Conservation (phyloP, 768 basidiomycete species). For the Tylopilus sp. region DNA sequence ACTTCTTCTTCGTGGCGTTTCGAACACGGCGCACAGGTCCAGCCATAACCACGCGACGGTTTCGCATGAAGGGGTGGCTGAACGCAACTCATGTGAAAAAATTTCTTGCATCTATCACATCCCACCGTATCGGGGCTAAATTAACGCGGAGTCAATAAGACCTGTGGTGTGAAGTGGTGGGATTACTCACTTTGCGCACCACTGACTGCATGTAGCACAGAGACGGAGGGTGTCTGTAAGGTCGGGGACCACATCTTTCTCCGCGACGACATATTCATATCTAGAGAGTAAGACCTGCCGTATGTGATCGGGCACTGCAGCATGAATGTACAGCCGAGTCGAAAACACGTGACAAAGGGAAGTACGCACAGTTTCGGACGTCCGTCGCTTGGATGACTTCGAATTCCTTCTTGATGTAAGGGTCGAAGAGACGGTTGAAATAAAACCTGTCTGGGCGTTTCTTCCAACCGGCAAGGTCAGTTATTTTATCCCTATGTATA, state of each 20-base stretch:
- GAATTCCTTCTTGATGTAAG: conserved; percentile 97
- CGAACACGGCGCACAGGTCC: conserved; percentile 95
- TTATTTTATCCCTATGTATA: conserved; percentile 91
- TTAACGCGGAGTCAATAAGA: conserved; percentile 24
- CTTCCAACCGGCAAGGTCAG: conserved; percentile 91
- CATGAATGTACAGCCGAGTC: conserved; percentile 9
- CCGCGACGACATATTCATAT: conserved; percentile 94
- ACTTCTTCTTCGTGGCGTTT: conserved; percentile 84
- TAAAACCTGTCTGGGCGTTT: conserved; percentile 94
- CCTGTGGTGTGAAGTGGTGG: conserved; percentile 11
- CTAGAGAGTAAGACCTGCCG: conserved; percentile 70
- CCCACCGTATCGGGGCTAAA: conserved; percentile 78
- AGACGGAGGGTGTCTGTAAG: conserved; percentile 82
- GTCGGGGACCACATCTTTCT: conserved; percentile 90
- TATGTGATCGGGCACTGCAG: conserved; percentile 78
- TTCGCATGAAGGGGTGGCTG: conserved; percentile 88
- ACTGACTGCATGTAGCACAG: conserved; percentile 81
- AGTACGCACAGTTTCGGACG: conserved; percentile 79
- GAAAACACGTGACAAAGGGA: conserved; percentile 21
- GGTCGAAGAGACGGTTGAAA: conserved; percentile 93
- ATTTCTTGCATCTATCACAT: conserved; percentile 88
- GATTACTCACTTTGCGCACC: conserved; percentile 78
- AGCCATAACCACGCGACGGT: conserved; percentile 93
- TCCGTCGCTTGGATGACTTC: conserved; percentile 87
- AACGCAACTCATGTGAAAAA: conserved; percentile 94